Percentiles rank a stretch among this genome's conserved stretches.
Evolutionary conservation across 208 protist genomes (phyloP).

Genomic region (Acanthamoeba castellanii): DNA sequence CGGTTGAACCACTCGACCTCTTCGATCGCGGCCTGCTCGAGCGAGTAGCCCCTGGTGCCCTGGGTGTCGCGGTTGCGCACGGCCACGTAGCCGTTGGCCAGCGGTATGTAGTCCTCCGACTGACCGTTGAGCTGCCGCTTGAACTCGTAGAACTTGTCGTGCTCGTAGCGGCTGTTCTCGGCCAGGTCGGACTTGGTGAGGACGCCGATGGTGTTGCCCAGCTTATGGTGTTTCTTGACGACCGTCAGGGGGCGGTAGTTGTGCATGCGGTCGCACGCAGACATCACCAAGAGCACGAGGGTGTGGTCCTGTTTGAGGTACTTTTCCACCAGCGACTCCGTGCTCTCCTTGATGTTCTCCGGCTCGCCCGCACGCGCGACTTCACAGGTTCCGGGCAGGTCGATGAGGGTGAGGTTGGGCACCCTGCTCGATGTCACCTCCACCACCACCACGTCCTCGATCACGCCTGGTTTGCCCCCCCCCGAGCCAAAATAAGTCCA

Average conservation of each 20-base stretch:
- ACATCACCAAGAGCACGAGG: neutral
- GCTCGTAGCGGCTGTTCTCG: neutral
- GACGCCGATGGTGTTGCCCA: neutral
- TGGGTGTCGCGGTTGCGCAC: constrained; percentile 18
- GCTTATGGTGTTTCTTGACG: neutral
- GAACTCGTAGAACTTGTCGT: neutral
- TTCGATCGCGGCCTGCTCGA: neutral
- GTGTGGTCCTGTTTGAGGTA: constrained; percentile 22
- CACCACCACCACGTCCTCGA: constrained; percentile 1
- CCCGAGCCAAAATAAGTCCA: too few species aligned
- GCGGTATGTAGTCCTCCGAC: neutral
- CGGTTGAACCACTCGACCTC: neutral
- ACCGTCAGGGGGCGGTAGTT: neutral
- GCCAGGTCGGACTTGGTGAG: constrained; percentile 48
- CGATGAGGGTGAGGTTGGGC: constrained; percentile 50
- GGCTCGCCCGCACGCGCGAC: neutral
- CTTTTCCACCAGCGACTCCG: neutral
- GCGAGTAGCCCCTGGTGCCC: neutral
- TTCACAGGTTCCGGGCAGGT: neutral
- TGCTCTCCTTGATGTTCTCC: constrained; percentile 35
- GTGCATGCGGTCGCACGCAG: neutral
- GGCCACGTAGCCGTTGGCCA: constrained; percentile 25
- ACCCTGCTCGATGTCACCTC: neutral
- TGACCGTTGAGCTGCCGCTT: neutral
- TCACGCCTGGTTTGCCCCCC: neutral